Evolutionary conservation across 352 stramenopile species (phyloP).

Genomic region (Phytopythium litorale): DNA sequence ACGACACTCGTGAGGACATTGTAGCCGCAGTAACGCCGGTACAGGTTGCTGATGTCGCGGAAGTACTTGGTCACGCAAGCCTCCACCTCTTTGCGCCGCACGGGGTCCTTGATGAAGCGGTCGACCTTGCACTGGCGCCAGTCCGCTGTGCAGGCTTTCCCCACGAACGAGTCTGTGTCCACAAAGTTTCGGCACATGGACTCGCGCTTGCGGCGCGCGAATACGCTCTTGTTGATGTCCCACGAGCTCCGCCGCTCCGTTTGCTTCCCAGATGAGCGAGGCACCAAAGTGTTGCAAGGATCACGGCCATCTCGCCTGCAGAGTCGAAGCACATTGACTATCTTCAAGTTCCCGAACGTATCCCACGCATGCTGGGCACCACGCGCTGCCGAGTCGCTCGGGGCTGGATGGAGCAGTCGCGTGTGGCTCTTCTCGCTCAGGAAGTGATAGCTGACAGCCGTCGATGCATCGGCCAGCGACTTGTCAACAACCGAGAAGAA

Average conservation of each 20-base stretch:
- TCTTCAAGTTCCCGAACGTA: conserved; percentile 31
- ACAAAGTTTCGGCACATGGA: conserved; percentile 54
- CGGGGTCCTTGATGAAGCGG: conserved; percentile 64
- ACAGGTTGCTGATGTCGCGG: conserved; percentile 51
- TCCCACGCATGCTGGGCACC: background rate
- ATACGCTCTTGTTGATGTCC: conserved; percentile 84
- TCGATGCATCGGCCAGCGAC: background rate
- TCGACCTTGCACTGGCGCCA: conserved; percentile 77
- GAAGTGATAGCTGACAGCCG: conserved; percentile 5
- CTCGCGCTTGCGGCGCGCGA: conserved; percentile 54
- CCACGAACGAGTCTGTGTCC: conserved; percentile 63
- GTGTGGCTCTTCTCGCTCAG: conserved; percentile 33
- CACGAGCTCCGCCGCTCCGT: conserved; percentile 39
- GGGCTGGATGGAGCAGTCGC: conserved; percentile 10
- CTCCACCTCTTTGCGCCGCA: conserved; percentile 56
- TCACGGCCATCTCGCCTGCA: conserved; percentile 51
- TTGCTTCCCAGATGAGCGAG: conserved; percentile 41
- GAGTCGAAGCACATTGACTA: conserved; percentile 52
- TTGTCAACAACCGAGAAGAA: conserved; percentile 56
- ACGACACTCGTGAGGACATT: conserved; percentile 54
- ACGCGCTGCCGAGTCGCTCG: background rate
- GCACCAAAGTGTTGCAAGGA: conserved; percentile 67
- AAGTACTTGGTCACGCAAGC: conserved; percentile 46
- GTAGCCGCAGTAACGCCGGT: conserved; percentile 62
- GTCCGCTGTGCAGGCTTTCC: conserved; percentile 61